Percentiles rank a stretch among this genome's conserved stretches.
Conservation (phyloP, 2,329 filamentous ascomycete genomes). For the Rhynchosporium secalis region DNA sequence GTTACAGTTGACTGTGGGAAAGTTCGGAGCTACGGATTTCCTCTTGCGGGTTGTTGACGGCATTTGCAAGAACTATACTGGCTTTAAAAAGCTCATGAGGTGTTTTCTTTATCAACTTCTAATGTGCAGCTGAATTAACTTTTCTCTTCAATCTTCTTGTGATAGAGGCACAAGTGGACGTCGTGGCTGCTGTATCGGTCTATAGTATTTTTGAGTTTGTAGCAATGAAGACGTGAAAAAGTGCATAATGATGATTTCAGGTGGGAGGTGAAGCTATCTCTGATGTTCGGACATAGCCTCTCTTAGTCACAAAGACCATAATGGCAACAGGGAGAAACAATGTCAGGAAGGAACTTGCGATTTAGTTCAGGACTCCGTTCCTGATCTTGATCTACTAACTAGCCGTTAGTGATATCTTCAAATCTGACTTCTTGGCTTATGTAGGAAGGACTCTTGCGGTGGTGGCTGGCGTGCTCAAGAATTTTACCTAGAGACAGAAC, state of each 20-base stretch:
- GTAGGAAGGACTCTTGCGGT: no score
- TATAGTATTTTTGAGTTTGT: constrained; percentile 28
- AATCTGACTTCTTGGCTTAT: no score
- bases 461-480: no score
- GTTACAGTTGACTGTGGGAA: constrained; percentile 29
- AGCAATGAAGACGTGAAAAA: constrained; percentile 18
- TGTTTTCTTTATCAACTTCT: constrained; percentile 41
- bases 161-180: constrained; percentile 29
- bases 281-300: no score
- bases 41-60: constrained; percentile 40
- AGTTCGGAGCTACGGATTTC: constrained; percentile 35
- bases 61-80: constrained; percentile 39
- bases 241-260: neutral
- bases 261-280: no score
- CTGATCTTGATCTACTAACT: no score
- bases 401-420: no score
- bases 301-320: no score
- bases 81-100: constrained; percentile 39
- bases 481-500: no score
- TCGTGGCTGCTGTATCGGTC: constrained; percentile 24
- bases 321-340: no score
- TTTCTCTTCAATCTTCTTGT: constrained; percentile 28
- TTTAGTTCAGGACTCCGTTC: no score
- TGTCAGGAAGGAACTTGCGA: no score
- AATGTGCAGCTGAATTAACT: constrained; percentile 39